Evolutionary conservation across 495 filamentous ascomycete species (phyloP), one percentile per base, ranked within the genome.

Genomic region (Xylaria bambusicola): DNA sequence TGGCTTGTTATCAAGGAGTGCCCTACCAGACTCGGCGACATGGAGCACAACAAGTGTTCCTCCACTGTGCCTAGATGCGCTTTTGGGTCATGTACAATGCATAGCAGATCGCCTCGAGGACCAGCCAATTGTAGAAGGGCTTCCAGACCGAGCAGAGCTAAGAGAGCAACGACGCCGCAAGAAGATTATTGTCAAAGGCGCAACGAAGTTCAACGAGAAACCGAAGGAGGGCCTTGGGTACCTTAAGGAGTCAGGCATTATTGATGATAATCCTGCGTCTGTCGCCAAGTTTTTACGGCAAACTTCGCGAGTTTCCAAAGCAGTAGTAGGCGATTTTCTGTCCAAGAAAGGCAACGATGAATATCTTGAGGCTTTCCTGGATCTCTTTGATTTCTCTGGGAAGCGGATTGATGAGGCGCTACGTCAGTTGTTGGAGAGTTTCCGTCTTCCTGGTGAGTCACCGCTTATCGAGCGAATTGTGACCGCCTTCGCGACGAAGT

Each of bases 11-110:
- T 92, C 94, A 26, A 82, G 94, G 55, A 98, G 96, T 67, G 94
- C 94, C 9, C 92, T 99, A 64, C 94, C 94, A 7, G 94, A 99
- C 67, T 96, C 94, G 2, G 95, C 93, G 10, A 98, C 93, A 21
- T 99, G 94, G 94, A 99, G 94, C 71, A 99, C 94, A 0, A 97
- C 94, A 24, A 99, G 95, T 69, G 94, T 99, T 10, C 94, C 94
- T 17, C 94, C 95, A 2, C 73, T 99, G 18, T 99, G 95, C 67
- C 77, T 99, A 8, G 94, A 99, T 67, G 88, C 94, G 46, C 81
- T 98, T 1, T 80, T 99, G 13, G 86, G 92, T 15, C 98, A 92
- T 63, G 82, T 99, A 41, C 92, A 95, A 65, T 96, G 88, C 52
- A 86, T 99, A 56, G 87, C 91, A 10, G 93, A 97, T 63, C 81